phyloP scores from a whole-genome alignment of 495 filamentous ascomycete species.

The Chaetomium tenue region DNA sequence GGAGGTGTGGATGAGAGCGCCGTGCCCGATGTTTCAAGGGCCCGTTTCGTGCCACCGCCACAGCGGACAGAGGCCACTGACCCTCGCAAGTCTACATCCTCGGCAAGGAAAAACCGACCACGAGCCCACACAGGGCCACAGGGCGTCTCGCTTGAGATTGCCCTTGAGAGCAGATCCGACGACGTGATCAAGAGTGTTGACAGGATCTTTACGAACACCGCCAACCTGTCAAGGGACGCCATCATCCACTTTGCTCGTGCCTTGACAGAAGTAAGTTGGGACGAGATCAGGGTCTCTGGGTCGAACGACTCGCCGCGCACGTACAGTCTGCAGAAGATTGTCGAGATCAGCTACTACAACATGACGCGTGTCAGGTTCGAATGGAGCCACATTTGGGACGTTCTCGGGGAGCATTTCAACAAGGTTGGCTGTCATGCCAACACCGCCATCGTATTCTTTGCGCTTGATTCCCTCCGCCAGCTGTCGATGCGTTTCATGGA shows the following conservation, averaged over 20 bases:
- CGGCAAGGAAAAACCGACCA: slow-evolving; percentile 60
- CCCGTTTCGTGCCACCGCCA: slow-evolving; percentile 61
- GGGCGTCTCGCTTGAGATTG: slow-evolving; percentile 79
- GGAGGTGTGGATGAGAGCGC: slow-evolving; percentile 89
- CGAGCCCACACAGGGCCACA: slow-evolving; percentile 62
- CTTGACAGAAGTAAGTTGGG: slow-evolving; percentile 95
- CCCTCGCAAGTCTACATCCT: slow-evolving; percentile 67
- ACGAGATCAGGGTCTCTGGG: slow-evolving; percentile 95
- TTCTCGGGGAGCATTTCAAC: slow-evolving; percentile 96
- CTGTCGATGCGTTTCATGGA: slow-evolving; percentile 99
- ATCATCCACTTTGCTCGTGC: slow-evolving; percentile 97
- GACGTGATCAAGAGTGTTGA: slow-evolving; percentile 92
- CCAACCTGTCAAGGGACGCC: slow-evolving; percentile 86
- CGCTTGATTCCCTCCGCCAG: slow-evolving; percentile 89
- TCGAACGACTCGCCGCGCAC: slow-evolving; percentile 92
- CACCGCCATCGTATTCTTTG: slow-evolving; percentile 94
- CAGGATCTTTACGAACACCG: slow-evolving; percentile 92
- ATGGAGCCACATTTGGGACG: slow-evolving; percentile 95
- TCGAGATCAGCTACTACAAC: slow-evolving; percentile 99
- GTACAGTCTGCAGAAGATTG: slow-evolving; percentile 95
- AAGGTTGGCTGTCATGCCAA: slow-evolving; percentile 94
- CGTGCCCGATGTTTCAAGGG: slow-evolving; percentile 88
- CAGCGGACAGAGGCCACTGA: slow-evolving; percentile 44
- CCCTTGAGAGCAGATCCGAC: slow-evolving; percentile 84
- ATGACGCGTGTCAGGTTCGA: slow-evolving; percentile 98